Conservation (phyloP, 306 rosid species). For the Prunus kanzakura region DNA sequence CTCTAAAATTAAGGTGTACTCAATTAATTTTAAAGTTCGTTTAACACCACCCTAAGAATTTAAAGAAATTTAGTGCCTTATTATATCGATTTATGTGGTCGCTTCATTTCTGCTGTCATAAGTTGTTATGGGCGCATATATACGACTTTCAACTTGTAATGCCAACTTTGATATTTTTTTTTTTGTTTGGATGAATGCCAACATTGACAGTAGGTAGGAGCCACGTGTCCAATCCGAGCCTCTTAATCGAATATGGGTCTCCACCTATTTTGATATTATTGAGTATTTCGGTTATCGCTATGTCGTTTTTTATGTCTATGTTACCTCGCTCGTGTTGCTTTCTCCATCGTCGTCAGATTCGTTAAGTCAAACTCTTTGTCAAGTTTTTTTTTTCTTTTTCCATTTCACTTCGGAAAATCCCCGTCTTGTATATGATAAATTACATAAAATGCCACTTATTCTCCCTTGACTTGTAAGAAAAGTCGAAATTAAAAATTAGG, state of each 20-base stretch:
- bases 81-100: not conserved
- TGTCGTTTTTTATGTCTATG: too few relatives aligned
- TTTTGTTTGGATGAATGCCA: not conserved
- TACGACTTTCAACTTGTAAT: not conserved
- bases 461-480: not conserved
- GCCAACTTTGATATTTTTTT: not conserved
- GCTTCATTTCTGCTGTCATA: not conserved
- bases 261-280: too few relatives aligned
- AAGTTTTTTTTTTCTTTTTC: not conserved
- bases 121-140: too few relatives aligned
- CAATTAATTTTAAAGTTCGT: too few relatives aligned
- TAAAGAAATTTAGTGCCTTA: too few relatives aligned
- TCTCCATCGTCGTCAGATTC: not conserved
- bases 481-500: not conserved
- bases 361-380: not conserved
- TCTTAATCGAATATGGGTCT: too few relatives aligned
- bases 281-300: too few relatives aligned
- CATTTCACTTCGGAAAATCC: not conserved
- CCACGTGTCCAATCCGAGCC: not conserved
- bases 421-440: not conserved
- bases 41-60: too few relatives aligned
- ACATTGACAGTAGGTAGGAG: not conserved
- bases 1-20: too few relatives aligned
- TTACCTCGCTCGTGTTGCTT: not conserved
- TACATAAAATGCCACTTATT: not conserved